These are phyloP conservation scores for Pseudonitzschia pungens DNA, from an alignment of 108 stramenopile genomes.

Conservation along the genomic window DNA sequence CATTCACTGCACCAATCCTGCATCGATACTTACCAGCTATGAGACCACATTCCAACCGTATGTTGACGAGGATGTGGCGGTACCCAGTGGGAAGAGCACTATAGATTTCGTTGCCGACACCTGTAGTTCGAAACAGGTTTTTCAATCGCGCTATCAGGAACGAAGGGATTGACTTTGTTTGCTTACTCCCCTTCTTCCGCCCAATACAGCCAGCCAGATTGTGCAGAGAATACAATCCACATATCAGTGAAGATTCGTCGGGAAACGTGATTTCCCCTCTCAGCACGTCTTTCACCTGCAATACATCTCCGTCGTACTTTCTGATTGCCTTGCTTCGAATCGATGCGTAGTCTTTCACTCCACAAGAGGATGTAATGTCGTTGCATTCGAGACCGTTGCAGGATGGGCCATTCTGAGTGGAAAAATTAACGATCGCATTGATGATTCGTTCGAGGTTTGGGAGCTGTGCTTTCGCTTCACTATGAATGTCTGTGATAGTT, in stretches of 20 bases:
- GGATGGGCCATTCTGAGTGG: constrained; percentile 22
- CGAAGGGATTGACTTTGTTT: background rate
- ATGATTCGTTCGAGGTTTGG: constrained; percentile 18
- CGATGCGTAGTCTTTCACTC: constrained; percentile 26
- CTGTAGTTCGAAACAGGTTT: constrained; percentile 43
- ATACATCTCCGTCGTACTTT: constrained; percentile 49
- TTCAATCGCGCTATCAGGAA: constrained; percentile 50
- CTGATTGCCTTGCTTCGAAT: constrained; percentile 38
- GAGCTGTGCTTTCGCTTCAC: constrained; percentile 17
- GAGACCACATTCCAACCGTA: constrained; percentile 34
- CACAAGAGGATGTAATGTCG: constrained; percentile 14
- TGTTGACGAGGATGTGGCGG: constrained; percentile 47
- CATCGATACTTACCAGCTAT: constrained; percentile 46
- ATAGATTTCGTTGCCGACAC: constrained; percentile 12
- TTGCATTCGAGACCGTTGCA: background rate
- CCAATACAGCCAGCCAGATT: background rate
- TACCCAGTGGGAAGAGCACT: constrained; percentile 50
- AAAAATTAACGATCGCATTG: constrained; percentile 18
- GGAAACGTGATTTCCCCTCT: constrained; percentile 43
- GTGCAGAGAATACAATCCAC: constrained; percentile 24
- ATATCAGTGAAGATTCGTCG: constrained; percentile 45
- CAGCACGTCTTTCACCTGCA: constrained; percentile 47
- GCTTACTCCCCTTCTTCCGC: background rate
- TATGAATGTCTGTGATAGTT: constrained; percentile 7
- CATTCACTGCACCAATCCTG: background rate